phyloP scores from a whole-genome alignment of 2,329 filamentous ascomycete species.

The Stachybotrys elegans region DNA sequence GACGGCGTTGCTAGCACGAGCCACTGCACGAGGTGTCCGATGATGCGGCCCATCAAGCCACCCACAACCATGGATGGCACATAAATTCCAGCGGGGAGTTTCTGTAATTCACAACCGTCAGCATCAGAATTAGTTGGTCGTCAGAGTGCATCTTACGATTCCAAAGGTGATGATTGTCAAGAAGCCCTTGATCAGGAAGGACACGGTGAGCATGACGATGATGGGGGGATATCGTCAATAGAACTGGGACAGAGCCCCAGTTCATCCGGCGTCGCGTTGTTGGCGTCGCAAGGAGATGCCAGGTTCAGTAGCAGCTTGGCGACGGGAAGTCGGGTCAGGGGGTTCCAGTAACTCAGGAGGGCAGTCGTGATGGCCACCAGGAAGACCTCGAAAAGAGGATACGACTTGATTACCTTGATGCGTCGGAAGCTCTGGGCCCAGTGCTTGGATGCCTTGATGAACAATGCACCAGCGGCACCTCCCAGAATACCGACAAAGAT shows the following conservation, averaged over 20 bases:
- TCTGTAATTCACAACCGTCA: no score
- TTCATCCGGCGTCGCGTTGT: slow-evolving; percentile 54
- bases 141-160: slow-evolving; percentile 48
- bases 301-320: slow-evolving; percentile 87
- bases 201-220: slow-evolving; percentile 64
- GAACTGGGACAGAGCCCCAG: slow-evolving; percentile 74
- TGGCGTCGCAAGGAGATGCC: slow-evolving; percentile 77
- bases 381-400: slow-evolving; percentile 81
- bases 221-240: slow-evolving; percentile 75
- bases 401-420: slow-evolving; percentile 71
- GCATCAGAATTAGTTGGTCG: background rate
- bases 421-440: slow-evolving; percentile 90
- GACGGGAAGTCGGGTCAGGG: slow-evolving; percentile 81
- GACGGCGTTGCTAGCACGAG: slow-evolving; percentile 68
- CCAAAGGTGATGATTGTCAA: slow-evolving; percentile 90
- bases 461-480: slow-evolving; percentile 79
- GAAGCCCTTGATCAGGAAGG: slow-evolving; percentile 85
- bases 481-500: slow-evolving; percentile 82
- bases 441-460: slow-evolving; percentile 89
- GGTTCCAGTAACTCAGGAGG: slow-evolving; percentile 87
- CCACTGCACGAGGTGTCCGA: slow-evolving; percentile 83
- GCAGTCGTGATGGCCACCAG: slow-evolving; percentile 84
- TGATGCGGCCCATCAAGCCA: slow-evolving; percentile 80
- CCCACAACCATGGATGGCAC: slow-evolving; percentile 98
- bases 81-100: slow-evolving; percentile 94